phyloP scores from a whole-genome alignment of 495 filamentous ascomycete species.

The Penicillium atrosanguineum region DNA sequence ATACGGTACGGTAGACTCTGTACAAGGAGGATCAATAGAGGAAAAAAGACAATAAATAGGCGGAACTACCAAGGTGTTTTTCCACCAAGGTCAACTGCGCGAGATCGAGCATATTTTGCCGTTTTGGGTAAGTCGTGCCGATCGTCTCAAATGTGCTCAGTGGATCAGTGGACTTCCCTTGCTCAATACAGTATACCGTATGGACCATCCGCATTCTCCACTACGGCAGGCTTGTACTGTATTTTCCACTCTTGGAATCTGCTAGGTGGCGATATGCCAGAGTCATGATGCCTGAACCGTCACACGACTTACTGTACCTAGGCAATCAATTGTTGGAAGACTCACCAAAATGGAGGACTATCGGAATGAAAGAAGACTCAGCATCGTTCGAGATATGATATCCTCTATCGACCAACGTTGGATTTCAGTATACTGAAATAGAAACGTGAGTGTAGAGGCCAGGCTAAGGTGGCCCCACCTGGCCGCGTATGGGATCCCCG shows the following conservation, averaged over 20 bases:
- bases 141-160: constrained; percentile 14
- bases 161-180: neutral
- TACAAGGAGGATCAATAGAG: neutral
- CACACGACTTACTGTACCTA: too few relatives aligned
- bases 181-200: too few relatives aligned
- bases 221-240: neutral
- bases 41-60: neutral
- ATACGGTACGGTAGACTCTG: neutral
- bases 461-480: neutral
- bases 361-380: too few relatives aligned
- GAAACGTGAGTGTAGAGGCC: too few relatives aligned
- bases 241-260: neutral
- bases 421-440: too few relatives aligned
- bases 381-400: too few relatives aligned
- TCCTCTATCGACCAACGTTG: too few relatives aligned
- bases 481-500: neutral
- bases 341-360: too few relatives aligned
- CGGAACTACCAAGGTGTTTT: constrained; percentile 12
- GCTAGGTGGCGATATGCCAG: too few relatives aligned
- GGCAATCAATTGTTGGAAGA: too few relatives aligned
- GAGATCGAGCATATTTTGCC: constrained; percentile 25
- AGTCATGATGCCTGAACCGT: too few relatives aligned
- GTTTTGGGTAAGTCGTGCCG: constrained; percentile 10
- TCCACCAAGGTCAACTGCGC: constrained; percentile 1
- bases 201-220: neutral